These are phyloP conservation scores for Verticillium klebahnii DNA, from an alignment of 2,329 filamentous ascomycete species.

Conservation along the genomic window DNA sequence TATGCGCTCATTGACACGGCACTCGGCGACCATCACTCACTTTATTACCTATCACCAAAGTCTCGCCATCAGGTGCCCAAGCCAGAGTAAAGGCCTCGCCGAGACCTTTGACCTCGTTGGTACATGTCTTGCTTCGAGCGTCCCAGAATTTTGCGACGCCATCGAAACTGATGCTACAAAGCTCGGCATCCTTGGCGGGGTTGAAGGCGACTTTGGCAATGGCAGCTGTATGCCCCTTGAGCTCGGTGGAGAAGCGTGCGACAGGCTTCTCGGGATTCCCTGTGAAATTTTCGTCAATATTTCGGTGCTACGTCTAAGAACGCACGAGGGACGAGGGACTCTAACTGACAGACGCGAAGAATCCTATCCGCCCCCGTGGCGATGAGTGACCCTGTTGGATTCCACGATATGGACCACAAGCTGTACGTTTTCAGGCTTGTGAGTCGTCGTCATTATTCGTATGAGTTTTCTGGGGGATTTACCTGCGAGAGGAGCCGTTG, in stretches of 20 bases:
- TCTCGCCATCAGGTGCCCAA: constrained; percentile 69
- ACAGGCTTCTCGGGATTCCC: constrained; percentile 74
- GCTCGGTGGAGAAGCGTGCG: constrained; percentile 69
- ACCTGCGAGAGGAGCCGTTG: background rate
- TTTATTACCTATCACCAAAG: constrained; percentile 69
- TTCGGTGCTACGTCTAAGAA: background rate
- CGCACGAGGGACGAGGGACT: background rate
- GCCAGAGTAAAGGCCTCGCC: constrained; percentile 66
- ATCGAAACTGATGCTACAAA: constrained; percentile 70
- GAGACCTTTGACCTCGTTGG: constrained; percentile 63
- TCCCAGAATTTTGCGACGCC: constrained; percentile 78
- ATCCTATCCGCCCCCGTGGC: constrained; percentile 76
- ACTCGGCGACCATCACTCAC: constrained; percentile 32
- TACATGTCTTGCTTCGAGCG: constrained; percentile 65
- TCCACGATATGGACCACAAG: constrained; percentile 82
- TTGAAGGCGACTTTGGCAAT: constrained; percentile 78
- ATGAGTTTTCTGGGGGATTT: constrained; percentile 8
- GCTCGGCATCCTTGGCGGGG: constrained; percentile 69
- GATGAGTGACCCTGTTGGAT: constrained; percentile 75
- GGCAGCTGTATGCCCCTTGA: constrained; percentile 60
- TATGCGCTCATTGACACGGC: background rate
- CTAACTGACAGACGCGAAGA: constrained; percentile 63
- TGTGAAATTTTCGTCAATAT: constrained; percentile 17
- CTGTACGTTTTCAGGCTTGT: constrained; percentile 32
- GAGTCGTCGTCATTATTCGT: constrained; percentile 16